Evolutionary conservation across 2,329 filamentous ascomycete species (phyloP).

Genomic region (Dothideomycetes sp.): DNA sequence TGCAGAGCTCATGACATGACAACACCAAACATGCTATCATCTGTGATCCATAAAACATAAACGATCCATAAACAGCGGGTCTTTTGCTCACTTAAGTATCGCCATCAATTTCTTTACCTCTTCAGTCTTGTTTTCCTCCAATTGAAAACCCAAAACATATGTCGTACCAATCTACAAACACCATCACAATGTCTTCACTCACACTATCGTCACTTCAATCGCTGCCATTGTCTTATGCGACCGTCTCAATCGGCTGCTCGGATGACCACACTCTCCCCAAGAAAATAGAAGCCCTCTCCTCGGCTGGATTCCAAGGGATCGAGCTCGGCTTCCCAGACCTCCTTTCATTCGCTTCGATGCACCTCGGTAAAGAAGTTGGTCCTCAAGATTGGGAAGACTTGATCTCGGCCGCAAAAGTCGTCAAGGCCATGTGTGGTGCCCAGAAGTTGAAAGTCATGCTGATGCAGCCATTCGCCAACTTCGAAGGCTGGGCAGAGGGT

Average conservation of each 20-base stretch:
- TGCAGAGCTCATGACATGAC: too few relatives aligned
- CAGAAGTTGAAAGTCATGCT: conserved; percentile 55
- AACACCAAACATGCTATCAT: too few relatives aligned
- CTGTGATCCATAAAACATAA: too few relatives aligned
- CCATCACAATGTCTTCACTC: conserved; percentile 25
- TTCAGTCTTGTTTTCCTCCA: neutral
- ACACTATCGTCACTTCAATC: conserved; percentile 27
- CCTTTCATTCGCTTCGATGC: conserved; percentile 47
- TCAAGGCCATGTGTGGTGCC: conserved; percentile 46
- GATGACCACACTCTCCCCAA: conserved; percentile 45
- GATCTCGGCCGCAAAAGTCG: conserved; percentile 43
- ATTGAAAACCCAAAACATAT: too few relatives aligned
- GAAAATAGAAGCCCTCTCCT: conserved; percentile 54
- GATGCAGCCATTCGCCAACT: conserved; percentile 67
- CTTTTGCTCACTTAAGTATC: neutral
- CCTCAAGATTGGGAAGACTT: conserved; percentile 53
- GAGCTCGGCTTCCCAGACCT: conserved; percentile 71
- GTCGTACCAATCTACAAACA: too few relatives aligned
- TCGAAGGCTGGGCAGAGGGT: conserved; percentile 61
- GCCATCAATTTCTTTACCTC: neutral
- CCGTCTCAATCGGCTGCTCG: conserved; percentile 46
- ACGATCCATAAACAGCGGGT: conserved; percentile 12
- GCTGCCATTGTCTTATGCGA: conserved; percentile 46
- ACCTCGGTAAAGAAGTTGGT: conserved; percentile 41
- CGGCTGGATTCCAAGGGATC: conserved; percentile 57